Percentiles rank a stretch among this genome's conserved stretches.
Conservation (phyloP, 805 yeast genomes). For the Cyberlindnera mycetangii region DNA sequence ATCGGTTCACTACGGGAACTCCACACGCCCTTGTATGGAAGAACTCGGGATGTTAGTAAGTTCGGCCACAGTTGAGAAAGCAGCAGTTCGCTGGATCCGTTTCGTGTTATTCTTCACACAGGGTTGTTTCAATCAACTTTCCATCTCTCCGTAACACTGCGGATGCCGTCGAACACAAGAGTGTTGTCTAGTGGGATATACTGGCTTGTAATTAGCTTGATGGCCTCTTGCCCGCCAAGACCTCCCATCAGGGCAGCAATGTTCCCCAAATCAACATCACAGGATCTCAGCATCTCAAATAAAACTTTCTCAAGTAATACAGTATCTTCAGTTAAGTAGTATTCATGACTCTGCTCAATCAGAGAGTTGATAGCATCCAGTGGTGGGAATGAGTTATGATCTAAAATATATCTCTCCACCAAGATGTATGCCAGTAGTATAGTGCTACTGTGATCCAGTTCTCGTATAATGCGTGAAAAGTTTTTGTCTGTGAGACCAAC, state of each 20-base stretch:
- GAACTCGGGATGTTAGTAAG: too few species aligned
- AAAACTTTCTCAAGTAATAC: slow-evolving; percentile 38
- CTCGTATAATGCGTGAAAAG: slow-evolving; percentile 4
- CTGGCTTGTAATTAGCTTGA: slow-evolving; percentile 75
- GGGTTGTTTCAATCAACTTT: slow-evolving; percentile 8
- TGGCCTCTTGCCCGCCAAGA: slow-evolving; percentile 76
- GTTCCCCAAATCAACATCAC: slow-evolving; percentile 51
- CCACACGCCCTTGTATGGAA: too few species aligned
- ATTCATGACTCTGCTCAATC: slow-evolving; percentile 3
- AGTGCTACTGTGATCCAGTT: slow-evolving; percentile 2
- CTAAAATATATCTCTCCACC: slow-evolving; percentile 9
- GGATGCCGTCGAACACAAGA: slow-evolving; percentile 70
- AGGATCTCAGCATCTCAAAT: slow-evolving; percentile 38
- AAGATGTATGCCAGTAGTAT: slow-evolving; percentile 20
- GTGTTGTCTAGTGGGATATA: slow-evolving; percentile 75
- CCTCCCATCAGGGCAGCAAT: slow-evolving; percentile 78
- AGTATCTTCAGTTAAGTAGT: slow-evolving; percentile 2
- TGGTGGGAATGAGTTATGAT: slow-evolving; percentile 12
- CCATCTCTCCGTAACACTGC: slow-evolving; percentile 40
- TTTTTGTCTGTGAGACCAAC: slow-evolving; percentile 8
- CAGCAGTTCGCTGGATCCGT: too few species aligned
- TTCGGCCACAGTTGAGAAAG: too few species aligned
- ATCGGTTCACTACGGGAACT: too few species aligned
- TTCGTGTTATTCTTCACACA: background rate
- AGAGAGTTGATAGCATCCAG: background rate